A percentile compares a stretch with the other conserved stretches of the same genome.
These are phyloP conservation scores for Candida argentea DNA, from an alignment of 805 yeast species.

Conservation along the genomic window DNA sequence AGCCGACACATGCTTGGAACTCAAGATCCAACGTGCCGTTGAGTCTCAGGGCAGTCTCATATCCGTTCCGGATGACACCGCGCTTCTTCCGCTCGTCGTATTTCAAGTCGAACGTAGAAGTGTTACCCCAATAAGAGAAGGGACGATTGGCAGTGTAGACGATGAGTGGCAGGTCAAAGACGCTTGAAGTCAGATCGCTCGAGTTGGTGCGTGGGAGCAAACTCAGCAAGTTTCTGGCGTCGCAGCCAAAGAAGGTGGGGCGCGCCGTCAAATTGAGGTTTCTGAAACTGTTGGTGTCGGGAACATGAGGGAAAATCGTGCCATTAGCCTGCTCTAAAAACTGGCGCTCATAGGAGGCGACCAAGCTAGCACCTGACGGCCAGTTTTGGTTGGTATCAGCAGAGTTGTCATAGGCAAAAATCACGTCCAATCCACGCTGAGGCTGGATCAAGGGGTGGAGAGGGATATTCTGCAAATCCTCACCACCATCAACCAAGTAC, in stretches of 20 bases:
- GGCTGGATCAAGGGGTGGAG: slow-evolving; percentile 54
- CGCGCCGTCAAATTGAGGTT: slow-evolving; percentile 19
- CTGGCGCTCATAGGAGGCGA: slow-evolving; percentile 49
- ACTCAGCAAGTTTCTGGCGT: slow-evolving; percentile 14
- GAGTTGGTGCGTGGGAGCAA: slow-evolving; percentile 6
- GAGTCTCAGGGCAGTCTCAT: slow-evolving; percentile 15
- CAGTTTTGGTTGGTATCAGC: slow-evolving; percentile 51
- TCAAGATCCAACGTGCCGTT: slow-evolving; percentile 11
- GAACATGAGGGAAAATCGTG: slow-evolving; percentile 18
- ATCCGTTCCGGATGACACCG: slow-evolving; percentile 18
- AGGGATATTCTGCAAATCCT: slow-evolving; percentile 65
- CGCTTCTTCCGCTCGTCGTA: slow-evolving; percentile 14
- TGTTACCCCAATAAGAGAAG: slow-evolving; percentile 17
- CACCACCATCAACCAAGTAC: slow-evolving; percentile 71
- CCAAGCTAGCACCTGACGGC: slow-evolving; percentile 62
- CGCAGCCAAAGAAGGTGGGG: slow-evolving; percentile 20
- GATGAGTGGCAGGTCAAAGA: slow-evolving; percentile 13
- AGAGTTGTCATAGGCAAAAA: slow-evolving; percentile 58
- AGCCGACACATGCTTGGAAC: slow-evolving; percentile 18
- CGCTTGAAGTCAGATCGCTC: slow-evolving; percentile 3
- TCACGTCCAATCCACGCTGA: slow-evolving; percentile 49
- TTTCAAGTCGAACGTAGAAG: slow-evolving; percentile 17
- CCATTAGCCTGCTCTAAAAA: slow-evolving; percentile 22
- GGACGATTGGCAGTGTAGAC: slow-evolving; percentile 23
- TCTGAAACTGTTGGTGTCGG: slow-evolving; percentile 12